phyloP scores from a whole-genome alignment of 2,329 filamentous ascomycete species.

The Colletotrichum gloeosporioides region DNA sequence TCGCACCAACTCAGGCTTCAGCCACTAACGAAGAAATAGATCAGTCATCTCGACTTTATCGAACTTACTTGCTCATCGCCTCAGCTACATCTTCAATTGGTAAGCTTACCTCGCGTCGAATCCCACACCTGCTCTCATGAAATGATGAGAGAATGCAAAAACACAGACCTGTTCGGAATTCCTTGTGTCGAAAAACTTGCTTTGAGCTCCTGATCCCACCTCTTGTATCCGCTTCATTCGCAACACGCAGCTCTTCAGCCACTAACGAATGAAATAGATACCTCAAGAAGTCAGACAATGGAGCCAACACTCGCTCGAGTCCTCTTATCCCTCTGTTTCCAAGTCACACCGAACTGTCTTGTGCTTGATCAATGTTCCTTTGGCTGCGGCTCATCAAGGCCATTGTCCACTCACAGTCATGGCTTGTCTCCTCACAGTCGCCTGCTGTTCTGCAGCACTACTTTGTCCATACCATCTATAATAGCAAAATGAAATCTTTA shows the following conservation, averaged over 20 bases:
- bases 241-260: background rate
- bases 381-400: background rate
- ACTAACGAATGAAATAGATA: conserved; percentile 7
- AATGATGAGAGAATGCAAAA: conserved; percentile 34
- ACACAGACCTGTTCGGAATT: conserved; percentile 40
- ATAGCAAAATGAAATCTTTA: background rate
- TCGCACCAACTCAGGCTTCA: background rate
- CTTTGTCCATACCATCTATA: background rate
- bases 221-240: background rate
- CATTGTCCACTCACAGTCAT: background rate
- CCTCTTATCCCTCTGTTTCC: background rate
- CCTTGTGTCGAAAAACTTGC: conserved; percentile 33
- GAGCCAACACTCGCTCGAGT: background rate
- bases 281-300: background rate
- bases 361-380: background rate
- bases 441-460: background rate
- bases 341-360: background rate
- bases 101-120: background rate
- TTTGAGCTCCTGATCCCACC: conserved; percentile 23
- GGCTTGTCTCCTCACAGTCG: background rate
- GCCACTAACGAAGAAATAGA: conserved; percentile 2
- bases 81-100: background rate
- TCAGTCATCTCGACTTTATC: background rate
- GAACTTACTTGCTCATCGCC: background rate
- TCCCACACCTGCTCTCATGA: background rate